These are phyloP conservation scores for Lasiosphaeria ovina DNA, from an alignment of 495 filamentous ascomycete genomes.

Conservation along the genomic window DNA sequence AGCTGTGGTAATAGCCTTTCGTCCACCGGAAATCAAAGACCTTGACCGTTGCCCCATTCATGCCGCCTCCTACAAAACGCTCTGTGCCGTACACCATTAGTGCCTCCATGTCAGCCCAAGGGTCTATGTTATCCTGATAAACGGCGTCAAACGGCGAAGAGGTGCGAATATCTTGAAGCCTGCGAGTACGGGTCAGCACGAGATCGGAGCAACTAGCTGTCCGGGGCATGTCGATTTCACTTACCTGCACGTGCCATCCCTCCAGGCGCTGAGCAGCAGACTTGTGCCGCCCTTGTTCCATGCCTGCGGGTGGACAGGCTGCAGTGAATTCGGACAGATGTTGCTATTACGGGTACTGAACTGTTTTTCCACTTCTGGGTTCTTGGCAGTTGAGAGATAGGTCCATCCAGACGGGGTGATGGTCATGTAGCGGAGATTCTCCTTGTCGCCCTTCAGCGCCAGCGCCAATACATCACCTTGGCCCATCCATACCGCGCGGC, in stretches of 20 bases:
- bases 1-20: constrained; percentile 43
- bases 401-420: constrained; percentile 39
- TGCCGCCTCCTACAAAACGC: constrained; percentile 41
- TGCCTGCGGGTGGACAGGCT: constrained; percentile 34
- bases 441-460: constrained; percentile 31
- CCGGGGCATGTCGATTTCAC: background rate
- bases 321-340: constrained; percentile 34
- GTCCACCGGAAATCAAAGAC: constrained; percentile 51
- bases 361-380: constrained; percentile 7
- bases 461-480: constrained; percentile 35
- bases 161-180: constrained; percentile 45
- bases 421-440: constrained; percentile 40
- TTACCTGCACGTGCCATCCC: constrained; percentile 46
- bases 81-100: constrained; percentile 43
- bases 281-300: constrained; percentile 29
- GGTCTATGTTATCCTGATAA: constrained; percentile 47
- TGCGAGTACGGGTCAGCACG: constrained; percentile 5
- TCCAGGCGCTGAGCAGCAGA: constrained; percentile 46
- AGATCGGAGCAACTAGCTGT: no score
- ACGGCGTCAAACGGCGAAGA: constrained; percentile 34
- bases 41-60: constrained; percentile 35
- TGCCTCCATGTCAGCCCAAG: constrained; percentile 36
- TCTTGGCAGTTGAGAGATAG: constrained; percentile 27
- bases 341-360: constrained; percentile 21
- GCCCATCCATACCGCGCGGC: constrained; percentile 38